Evolutionary conservation across 331 rosid species (phyloP), one percentile per base, ranked within the genome.

Genomic region (Prunus yedoensis): DNA sequence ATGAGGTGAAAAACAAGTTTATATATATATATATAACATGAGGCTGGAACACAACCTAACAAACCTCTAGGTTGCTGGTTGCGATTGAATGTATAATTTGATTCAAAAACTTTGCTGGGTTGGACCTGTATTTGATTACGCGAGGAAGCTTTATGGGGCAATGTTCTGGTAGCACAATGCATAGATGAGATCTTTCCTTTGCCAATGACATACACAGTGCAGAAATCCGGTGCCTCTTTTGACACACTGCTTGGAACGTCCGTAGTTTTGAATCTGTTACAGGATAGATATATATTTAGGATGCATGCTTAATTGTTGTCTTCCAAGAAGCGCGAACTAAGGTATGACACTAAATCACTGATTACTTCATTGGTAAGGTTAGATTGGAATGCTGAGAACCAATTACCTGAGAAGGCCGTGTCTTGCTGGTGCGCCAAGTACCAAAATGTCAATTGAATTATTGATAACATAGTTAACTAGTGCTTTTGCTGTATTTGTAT

Each of bases 351-450:
- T 47, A 47, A 12, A 47, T 47, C 52, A 47, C 28, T 35, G 20
- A 64, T 18, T 16, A 25, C 18, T 41, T 65, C 28, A 4, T 18
- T 38, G 51, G 9, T 17, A 17, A 41, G 70, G 49, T 38, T 65
- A 69, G 59, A 17, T 52, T 16, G 16, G 18, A 50, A 68, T 0
- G n/a, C 14, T 57, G 41, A 18, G 60, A 50, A 58, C 17, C 63
- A 11, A 58, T 25, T 81, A 90, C 98, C 82, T 91, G 35, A 87
- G 87, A 75, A 93, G 69, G 68, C 94, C 87, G 65, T 47, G 70
- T 83, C 83, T 87, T 20, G 94, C 82, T 65, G 98, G 71, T 41
- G 92, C 88, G 68, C 96, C 98, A 23, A 89, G 83, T 12, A 89
- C 90, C 63, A 93, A 38, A 80, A 87, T 74, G 70, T 90, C 94